Base-by-base conservation (phyloP, 768 basidiomycete genomes). In the Leccinum aurantiacum region DNA sequence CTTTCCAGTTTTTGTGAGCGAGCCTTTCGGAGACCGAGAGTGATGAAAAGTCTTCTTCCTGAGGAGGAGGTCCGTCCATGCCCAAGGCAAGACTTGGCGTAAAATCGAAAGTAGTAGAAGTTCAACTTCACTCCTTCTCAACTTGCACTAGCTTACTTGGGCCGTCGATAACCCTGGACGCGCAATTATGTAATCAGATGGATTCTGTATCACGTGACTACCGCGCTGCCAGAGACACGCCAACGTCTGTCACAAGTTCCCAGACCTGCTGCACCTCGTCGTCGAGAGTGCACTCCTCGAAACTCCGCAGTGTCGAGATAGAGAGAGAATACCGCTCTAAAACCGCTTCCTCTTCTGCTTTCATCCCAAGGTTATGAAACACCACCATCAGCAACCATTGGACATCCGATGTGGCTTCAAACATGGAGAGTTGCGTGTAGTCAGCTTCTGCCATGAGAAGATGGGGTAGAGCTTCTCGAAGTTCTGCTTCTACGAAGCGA, bases 1-100 rank as follows among this genome's bases (percentile, higher is more conserved):
- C 97, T 77, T 98, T 98, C 97, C 97, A 99, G 73, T 96, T 96
- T 83, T 98, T 98, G 80, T 98, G 93, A 6, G 84, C 78, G 58
- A 96, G 87, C 49, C 95, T 76, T 65, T 96, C 93, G 13, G 84
- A 75, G 51, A 97, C 82, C 22, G 92, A 78, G 54, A 98, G 81
- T 29, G 81, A 70, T 48, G 87, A 87, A 74, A 95, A 98, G 76
- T 98, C 95, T 78, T 97, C 95, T 79, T 97, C 95, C 68, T 84
- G 89, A 54, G 94, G 93, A 60, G 91, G 89, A 67, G 88, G 87
- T 58, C 93, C 95, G 76, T 96, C 95, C 94, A 94, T 94, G 60
- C 70, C 73, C 69, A 31, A 60, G 46, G 38, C 47, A 48, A 48
- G 48, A 50, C 57, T 62, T 57, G 44, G 35, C 25, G 58, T 52